These are phyloP conservation scores for Colletotrichum phormii DNA, from an alignment of 2,329 filamentous ascomycete species.

Conservation along the genomic window DNA sequence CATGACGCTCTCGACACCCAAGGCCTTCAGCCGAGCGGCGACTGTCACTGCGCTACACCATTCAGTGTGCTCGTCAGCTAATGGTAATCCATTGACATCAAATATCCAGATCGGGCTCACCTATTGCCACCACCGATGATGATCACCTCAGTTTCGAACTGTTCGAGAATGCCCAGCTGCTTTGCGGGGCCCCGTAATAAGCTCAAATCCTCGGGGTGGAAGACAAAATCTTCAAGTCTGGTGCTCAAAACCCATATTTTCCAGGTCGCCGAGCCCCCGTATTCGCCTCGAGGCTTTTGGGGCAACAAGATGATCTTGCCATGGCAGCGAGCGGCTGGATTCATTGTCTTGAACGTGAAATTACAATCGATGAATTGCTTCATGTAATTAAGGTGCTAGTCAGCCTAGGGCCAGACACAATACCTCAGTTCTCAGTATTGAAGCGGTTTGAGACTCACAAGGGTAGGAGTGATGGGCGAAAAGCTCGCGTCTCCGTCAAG, in stretches of 20 bases:
- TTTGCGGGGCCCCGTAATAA: conserved; percentile 40
- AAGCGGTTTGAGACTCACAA: not conserved
- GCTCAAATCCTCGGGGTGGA: conserved; percentile 43
- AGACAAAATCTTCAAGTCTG: conserved; percentile 41
- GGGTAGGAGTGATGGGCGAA: not conserved
- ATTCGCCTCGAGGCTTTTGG: conserved; percentile 1
- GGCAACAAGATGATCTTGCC: conserved; percentile 48
- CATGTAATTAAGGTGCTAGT: not conserved
- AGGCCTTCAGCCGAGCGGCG: conserved; percentile 51
- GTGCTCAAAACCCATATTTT: conserved; percentile 50
- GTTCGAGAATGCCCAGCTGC: conserved; percentile 30
- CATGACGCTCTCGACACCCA: conserved; percentile 49
- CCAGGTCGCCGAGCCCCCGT: conserved; percentile 38
- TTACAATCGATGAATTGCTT: conserved; percentile 32
- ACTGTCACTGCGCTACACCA: conserved; percentile 41
- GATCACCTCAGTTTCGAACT: conserved; percentile 47
- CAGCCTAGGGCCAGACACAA: not conserved
- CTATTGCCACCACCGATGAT: conserved; percentile 49
- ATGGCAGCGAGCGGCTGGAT: conserved; percentile 42
- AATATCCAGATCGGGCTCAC: conserved; percentile 37
- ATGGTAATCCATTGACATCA: not conserved
- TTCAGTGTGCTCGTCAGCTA: not conserved
- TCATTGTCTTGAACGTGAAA: conserved; percentile 46
- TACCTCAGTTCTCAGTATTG: too few relatives aligned
- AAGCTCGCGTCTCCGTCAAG: conserved; percentile 25